These are phyloP conservation scores for Aspergillus floridensis DNA, from an alignment of 2,329 filamentous ascomycete genomes.

Conservation along the genomic window DNA sequence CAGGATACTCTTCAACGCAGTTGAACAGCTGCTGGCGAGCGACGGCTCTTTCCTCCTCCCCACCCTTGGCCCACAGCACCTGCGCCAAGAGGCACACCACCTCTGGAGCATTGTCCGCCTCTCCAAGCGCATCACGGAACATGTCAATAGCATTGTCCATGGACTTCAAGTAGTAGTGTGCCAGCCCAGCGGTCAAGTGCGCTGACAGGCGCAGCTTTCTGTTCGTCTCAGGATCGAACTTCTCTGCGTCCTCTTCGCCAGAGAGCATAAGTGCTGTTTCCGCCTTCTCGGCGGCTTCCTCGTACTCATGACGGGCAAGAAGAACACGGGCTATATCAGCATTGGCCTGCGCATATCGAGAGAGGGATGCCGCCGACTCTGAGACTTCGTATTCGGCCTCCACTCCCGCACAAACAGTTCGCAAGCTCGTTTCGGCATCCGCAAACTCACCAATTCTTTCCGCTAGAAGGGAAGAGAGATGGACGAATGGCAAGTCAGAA, in stretches of 20 bases:
- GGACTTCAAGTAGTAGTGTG: slow-evolving; percentile 68
- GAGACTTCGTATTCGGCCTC: slow-evolving; percentile 82
- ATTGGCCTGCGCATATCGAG: slow-evolving; percentile 76
- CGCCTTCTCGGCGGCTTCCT: slow-evolving; percentile 72
- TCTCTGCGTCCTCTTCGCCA: slow-evolving; percentile 66
- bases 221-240: slow-evolving; percentile 61
- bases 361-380: slow-evolving; percentile 71
- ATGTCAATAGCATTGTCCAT: slow-evolving; percentile 70
- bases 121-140: slow-evolving; percentile 76
- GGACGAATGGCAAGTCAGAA: slow-evolving; percentile 67
- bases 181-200: slow-evolving; percentile 80
- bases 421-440: slow-evolving; percentile 63
- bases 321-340: slow-evolving; percentile 83
- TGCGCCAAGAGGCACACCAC: slow-evolving; percentile 85
- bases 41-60: slow-evolving; percentile 68
- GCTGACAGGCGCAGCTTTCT: slow-evolving; percentile 75
- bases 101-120: slow-evolving; percentile 74
- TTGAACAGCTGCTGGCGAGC: slow-evolving; percentile 78
- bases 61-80: slow-evolving; percentile 87
- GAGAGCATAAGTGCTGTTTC: slow-evolving; percentile 77
- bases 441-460: slow-evolving; percentile 72
- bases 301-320: slow-evolving; percentile 65
- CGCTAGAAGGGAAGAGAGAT: slow-evolving; percentile 75
- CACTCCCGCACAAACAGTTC: slow-evolving; percentile 64
- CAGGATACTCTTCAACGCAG: slow-evolving; percentile 69